A percentile compares a stretch with the other conserved stretches of the same genome.
These are phyloP conservation scores for Cetraspora pellucida DNA, from an alignment of 192 early-diverging fungal species.

Conservation along the genomic window DNA sequence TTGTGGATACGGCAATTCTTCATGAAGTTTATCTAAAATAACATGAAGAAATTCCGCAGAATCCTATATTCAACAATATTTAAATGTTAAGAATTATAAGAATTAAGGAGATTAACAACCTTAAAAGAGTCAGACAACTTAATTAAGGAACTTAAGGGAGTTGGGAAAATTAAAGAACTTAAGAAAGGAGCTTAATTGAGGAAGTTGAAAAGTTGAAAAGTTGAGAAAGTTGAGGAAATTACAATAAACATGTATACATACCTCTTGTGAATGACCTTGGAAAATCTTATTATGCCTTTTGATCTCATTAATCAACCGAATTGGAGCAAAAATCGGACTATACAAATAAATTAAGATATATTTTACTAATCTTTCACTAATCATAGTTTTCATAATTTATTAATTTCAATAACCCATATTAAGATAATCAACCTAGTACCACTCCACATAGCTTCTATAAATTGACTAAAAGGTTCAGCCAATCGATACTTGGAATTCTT, in stretches of 20 bases:
- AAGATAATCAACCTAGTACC: slow-evolving; percentile 38
- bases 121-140: too few species aligned
- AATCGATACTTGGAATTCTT: slow-evolving; percentile 38
- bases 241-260: neutral
- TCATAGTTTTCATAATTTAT: neutral
- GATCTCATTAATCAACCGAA: slow-evolving; percentile 40
- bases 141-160: too few species aligned
- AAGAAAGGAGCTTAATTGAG: too few species aligned
- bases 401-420: too few species aligned
- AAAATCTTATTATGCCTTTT: slow-evolving; percentile 44
- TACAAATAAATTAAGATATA: neutral
- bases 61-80: slow-evolving; percentile 26
- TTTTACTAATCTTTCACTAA: neutral
- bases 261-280: slow-evolving; percentile 42
- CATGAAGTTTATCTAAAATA: slow-evolving; percentile 46
- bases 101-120: neutral
- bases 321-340: slow-evolving; percentile 43
- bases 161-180: too few species aligned
- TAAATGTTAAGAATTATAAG: neutral
- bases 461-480: slow-evolving; percentile 40
- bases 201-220: too few species aligned
- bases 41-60: slow-evolving; percentile 47
- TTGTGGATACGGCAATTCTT: slow-evolving; percentile 46
- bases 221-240: too few species aligned
- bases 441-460: slow-evolving; percentile 46